Evolutionary conservation across 2,329 filamentous ascomycete species (phyloP), one percentile per base, ranked within the genome.

Genomic region (Pseudocercospora cruenta): DNA sequence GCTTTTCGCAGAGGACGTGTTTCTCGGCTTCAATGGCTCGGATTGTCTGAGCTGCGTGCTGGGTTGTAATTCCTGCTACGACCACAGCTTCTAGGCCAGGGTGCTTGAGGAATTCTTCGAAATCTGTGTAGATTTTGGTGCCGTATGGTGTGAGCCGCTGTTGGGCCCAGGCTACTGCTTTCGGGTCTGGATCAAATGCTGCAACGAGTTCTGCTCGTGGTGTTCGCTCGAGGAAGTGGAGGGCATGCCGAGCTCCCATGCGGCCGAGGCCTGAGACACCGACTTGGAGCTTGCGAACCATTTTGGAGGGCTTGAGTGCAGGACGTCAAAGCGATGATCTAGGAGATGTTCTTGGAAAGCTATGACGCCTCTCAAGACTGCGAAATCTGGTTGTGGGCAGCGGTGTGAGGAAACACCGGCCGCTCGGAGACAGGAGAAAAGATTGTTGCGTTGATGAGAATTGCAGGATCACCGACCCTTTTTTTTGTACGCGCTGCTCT

Each of bases 1-100:
- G 86, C 79, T 88, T 88, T 79, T 88, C 86, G 70, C 85, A 87
- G 16, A 88, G 76, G 0, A 88, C 85, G 70, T 88, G 86, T 70
- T 84, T 81, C 51, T 83, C 80, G 8, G 79, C 80, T 59, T 85
- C 74, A 60, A 88, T 87, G 10, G 85, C 85, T 69, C 83, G 82
- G 71, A 87, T 84, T 1, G 86, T 82, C 69, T 88, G 84, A 68
- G 86, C 80, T 0, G 86, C 86, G 69, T 89, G 87, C 12, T 83
- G 83, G 0, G 82, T 86, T 0, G 84, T 85, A 12, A 84, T 85
- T 0, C 81, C 84, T 1, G 84, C 83, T 28, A 88, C 78, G 22
- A 87, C 82, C 1, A 88, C 83, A 1, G 86, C 86, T 72, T 86
- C 80, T 0, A 87, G 75, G 12, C 83, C 84, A 67, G 82, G 78